phyloP scores from a whole-genome alignment of 73 alveolate genomes.

The Loxodes magnus region DNA sequence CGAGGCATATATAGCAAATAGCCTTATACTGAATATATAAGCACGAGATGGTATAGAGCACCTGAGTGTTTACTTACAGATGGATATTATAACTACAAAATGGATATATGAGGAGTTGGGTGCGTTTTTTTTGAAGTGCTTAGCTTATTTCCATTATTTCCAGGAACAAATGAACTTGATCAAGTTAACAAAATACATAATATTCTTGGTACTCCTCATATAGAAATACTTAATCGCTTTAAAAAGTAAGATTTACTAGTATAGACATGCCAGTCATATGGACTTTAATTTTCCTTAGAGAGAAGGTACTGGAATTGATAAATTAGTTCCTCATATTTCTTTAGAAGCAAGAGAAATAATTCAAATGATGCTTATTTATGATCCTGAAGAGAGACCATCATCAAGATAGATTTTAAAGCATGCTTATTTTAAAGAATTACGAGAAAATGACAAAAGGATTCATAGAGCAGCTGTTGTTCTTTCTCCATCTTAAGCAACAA shows the following conservation, averaged over 20 bases:
- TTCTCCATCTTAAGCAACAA: too few species aligned
- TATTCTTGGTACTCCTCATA: conserved; percentile 81
- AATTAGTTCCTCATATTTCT: conserved; percentile 26
- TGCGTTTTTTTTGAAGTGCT: too few species aligned
- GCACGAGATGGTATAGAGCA: too few species aligned
- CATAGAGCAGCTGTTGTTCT: too few species aligned
- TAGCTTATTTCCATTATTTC: conserved; percentile 78
- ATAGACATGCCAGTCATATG: conserved; percentile 56
- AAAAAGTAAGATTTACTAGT: too few species aligned
- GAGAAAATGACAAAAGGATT: conserved; percentile 22
- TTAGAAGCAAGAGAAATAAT: conserved; percentile 43
- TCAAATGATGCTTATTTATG: conserved; percentile 18
- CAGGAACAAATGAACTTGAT: conserved; percentile 87
- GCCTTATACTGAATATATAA: too few species aligned
- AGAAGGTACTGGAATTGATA: too few species aligned
- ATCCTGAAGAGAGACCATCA: conserved; percentile 29
- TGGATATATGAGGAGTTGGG: too few species aligned
- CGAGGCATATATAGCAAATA: conserved; percentile 73
- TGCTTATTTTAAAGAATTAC: conserved; percentile 18
- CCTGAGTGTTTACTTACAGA: too few species aligned
- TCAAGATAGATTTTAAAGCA: conserved; percentile 20
- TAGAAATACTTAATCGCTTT: conserved; percentile 57
- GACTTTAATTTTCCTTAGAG: too few species aligned
- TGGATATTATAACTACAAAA: too few species aligned
- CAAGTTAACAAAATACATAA: too few species aligned